Evolutionary conservation across 2,329 filamentous ascomycete species (phyloP), one percentile per base, ranked within the genome.

Genomic region (Epichloe gansuensis): DNA sequence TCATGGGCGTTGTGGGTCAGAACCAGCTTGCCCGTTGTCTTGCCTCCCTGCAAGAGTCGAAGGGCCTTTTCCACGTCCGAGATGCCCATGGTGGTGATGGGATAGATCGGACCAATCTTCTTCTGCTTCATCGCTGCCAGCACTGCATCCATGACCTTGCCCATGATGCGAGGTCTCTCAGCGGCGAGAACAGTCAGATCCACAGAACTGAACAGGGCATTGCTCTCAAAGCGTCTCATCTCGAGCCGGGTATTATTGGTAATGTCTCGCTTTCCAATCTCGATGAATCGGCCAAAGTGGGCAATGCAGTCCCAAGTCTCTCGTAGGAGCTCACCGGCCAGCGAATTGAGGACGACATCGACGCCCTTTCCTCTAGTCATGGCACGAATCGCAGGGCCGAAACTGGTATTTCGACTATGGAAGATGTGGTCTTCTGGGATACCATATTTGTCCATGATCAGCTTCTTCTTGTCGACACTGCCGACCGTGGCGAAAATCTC

Each of bases 261-360:
- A 17, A 68, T 60, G 45, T 72, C 70, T 37, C 66, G 58, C 53
- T 61, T 61, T 6, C 70, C 68, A 35, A 76, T 67, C 51, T 77
- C 73, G 4, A 77, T 58, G 46, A 77, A 73, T 3, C 69, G 65
- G 1, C 73, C 74, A 44, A 67, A 69, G 15, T 63, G 64, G 45
- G 69, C 69, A 17, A 78, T 60, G 48, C 69, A 73, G 3, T 65
- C 63, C 71, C 69, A 75, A 0, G 72, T 70, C 42, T 71, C 69
- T 3, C 65, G 63, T 2, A 75, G 58, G 1, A 64, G 59, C 15
- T 43, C 48, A 37, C 48, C 48, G 5, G 38, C 48, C 13, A 44
- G 38, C 0, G 69, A 73, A 59, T 75, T 69, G 60, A 91, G 83
- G 21, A 85, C 84, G 0, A 82, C 80, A 65, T 91, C 86, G 1